Evolutionary conservation across 2,329 filamentous ascomycete species (phyloP), one percentile per base, ranked within the genome.

Genomic region (Colletotrichum simmondsii): DNA sequence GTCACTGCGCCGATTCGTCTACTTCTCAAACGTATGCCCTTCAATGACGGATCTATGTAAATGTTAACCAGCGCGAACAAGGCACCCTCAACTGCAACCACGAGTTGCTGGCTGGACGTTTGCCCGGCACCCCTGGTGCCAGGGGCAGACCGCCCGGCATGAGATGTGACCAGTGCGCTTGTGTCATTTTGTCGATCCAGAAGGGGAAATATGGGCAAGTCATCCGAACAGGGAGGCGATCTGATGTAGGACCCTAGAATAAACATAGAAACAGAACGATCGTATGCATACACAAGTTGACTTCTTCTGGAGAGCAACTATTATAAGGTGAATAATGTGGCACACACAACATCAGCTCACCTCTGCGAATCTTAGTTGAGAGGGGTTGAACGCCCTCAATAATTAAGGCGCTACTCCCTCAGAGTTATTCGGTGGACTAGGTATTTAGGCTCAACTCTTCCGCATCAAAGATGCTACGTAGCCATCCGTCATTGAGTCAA

Each of bases 211-310:
- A 28, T 61, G 63, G 56, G 26, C 22, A 54, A 24, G 35, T 28
- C 49, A 22, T 49, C 30, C 35, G 56, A 61, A 71, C 68, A 49
- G 63, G 30, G 42, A 52, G 30, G 46, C 63, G 35, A 61, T 49
- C 56, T 57, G 35, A 37, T 19, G 24, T 22, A 22, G 42, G 6
- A 49, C 16, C 8, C 7, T 49, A n/a, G 10, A 19, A 11, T 5
- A 24, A 32, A 10, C 0, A 30, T 2, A 56, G 26, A 59, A 66
- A 65, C 52, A 57, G 30, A 32, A 32, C 2, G 10, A 32, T 32
- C 30, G 30, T 4, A 11, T 32, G 2, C 30, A 10, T 32, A 32
- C 30, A 32, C 30, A 11, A 32, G 10, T 32, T 32, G 8, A 32
- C 28, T 14, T 24, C 4, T 8, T 11, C 14, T 8, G 8, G n/a